Evolutionary conservation across 2,329 filamentous ascomycete species (phyloP).

Genomic region (Escovopsis sp.): DNA sequence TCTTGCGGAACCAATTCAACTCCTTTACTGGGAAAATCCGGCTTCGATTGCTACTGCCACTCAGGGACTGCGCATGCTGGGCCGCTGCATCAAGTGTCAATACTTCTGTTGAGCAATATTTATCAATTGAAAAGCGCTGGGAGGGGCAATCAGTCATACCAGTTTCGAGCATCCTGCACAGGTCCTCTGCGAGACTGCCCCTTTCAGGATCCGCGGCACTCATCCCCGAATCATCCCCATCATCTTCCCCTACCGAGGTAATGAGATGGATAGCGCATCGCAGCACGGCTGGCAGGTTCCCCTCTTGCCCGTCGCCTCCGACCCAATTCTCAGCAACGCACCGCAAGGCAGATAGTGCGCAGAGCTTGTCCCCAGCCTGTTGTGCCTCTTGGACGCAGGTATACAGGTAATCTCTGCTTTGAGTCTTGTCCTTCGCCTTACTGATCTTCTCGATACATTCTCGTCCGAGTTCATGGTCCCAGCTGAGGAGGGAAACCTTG

Average conservation of each 20-base stretch:
- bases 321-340: conserved; percentile 16
- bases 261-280: conserved; percentile 39
- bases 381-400: conserved; percentile 71
- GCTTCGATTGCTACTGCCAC: conserved; percentile 23
- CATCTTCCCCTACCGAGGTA: conserved; percentile 23
- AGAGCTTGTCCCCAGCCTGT: conserved; percentile 42
- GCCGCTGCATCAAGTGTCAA: conserved; percentile 12
- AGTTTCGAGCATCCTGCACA: conserved; percentile 36
- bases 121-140: neutral
- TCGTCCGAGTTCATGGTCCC: conserved; percentile 42
- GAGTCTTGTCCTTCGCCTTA: conserved; percentile 31
- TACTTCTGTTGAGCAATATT: neutral
- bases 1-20: conserved; percentile 72
- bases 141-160: conserved; percentile 16
- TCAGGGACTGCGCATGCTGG: conserved; percentile 17
- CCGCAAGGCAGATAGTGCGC: conserved; percentile 30
- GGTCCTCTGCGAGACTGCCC: conserved; percentile 24
- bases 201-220: neutral
- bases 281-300: conserved; percentile 23
- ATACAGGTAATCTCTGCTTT: conserved; percentile 48
- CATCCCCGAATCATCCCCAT: conserved; percentile 6
- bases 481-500: conserved; percentile 48
- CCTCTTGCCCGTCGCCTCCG: conserved; percentile 7
- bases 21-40: conserved; percentile 48
- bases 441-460: conserved; percentile 49